Evolutionary conservation across 2,329 filamentous ascomycete species (phyloP).

Genomic region (Phyllosticta citriasiana): DNA sequence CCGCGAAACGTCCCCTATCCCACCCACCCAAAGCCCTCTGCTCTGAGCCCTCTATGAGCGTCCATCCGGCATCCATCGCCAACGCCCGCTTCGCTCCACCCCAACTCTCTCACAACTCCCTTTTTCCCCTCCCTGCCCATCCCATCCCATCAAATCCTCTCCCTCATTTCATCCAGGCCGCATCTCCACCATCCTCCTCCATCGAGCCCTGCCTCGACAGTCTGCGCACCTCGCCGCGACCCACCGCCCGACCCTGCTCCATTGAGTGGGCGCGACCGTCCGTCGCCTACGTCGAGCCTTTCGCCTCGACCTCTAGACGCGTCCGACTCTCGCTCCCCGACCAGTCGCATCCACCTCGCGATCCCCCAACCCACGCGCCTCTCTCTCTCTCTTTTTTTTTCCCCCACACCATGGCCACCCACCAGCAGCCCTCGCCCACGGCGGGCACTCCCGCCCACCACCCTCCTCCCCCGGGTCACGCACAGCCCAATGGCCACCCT

Average conservation of each 20-base stretch:
- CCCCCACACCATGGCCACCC: conserved; percentile 47
- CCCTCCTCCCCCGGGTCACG: conserved; percentile 51
- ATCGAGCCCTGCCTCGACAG: too few species aligned
- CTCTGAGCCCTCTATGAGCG: not conserved
- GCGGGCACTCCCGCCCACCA: conserved; percentile 60
- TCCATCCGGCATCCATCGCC: not conserved
- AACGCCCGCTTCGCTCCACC: not conserved
- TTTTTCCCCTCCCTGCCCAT: not conserved
- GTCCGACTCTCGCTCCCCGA: not conserved
- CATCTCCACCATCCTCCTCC: too few species aligned
- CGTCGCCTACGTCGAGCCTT: not conserved
- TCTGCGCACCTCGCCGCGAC: too few species aligned
- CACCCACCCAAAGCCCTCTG: not conserved
- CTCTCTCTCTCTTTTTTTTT: too few species aligned
- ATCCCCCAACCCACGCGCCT: conserved; percentile 1
- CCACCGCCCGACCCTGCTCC: not conserved
- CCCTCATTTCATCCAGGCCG: too few species aligned
- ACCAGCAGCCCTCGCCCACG: conserved; percentile 72
- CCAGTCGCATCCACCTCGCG: not conserved
- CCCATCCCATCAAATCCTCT: too few species aligned
- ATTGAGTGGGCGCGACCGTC: not conserved
- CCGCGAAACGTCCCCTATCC: not conserved
- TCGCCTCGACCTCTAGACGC: not conserved
- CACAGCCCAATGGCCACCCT: conserved; percentile 42
- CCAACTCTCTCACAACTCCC: not conserved